These are phyloP conservation scores for Carex cristatella DNA, from an alignment of 176 grass and related monocot species.

Conservation along the genomic window DNA sequence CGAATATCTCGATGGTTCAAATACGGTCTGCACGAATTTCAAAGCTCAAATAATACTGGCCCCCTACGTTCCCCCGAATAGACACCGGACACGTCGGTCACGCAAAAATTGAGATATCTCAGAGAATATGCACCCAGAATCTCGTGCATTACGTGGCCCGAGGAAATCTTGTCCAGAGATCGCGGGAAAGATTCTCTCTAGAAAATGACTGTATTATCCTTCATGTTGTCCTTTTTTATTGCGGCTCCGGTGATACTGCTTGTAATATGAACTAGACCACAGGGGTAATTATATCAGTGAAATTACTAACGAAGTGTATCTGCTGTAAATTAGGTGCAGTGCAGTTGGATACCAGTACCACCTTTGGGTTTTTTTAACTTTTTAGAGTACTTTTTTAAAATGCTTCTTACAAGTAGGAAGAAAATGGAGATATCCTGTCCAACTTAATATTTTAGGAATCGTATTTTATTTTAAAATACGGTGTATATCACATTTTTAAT, in stretches of 20 bases:
- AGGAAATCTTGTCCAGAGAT: constrained; percentile 2
- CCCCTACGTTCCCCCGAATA: too few species aligned
- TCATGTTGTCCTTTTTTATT: not conserved
- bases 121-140: not conserved
- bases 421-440: not conserved
- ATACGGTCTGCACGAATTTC: too few species aligned
- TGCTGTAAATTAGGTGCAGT: too few species aligned
- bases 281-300: not conserved
- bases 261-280: not conserved
- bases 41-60: too few species aligned
- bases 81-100: too few species aligned
- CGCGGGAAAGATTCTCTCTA: not conserved
- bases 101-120: too few species aligned
- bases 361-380: not conserved
- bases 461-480: too few species aligned
- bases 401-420: not conserved
- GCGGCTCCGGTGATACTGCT: not conserved
- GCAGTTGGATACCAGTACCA: not conserved
- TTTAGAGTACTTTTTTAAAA: not conserved
- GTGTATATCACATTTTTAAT: too few species aligned
- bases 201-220: not conserved
- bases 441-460: too few species aligned
- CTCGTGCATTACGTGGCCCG: not conserved
- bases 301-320: not conserved
- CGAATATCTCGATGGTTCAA: too few species aligned